Percentiles rank a stretch among this genome's conserved stretches.
Evolutionary conservation across 495 filamentous ascomycete species (phyloP).

Genomic region (Hypoxylon subgilvum): DNA sequence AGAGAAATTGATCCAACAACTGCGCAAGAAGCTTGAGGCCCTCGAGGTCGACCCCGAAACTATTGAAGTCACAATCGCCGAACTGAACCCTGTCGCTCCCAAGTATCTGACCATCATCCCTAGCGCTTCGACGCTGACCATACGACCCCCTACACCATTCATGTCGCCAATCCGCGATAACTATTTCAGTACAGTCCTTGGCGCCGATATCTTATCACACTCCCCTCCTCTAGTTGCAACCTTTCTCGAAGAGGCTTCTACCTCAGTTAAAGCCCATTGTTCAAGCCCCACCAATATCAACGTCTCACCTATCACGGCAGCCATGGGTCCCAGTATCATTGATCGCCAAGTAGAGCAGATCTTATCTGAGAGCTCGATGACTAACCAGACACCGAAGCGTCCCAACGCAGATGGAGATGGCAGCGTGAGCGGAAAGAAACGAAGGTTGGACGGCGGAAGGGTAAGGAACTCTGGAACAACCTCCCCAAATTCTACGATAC

Average conservation of each 20-base stretch:
- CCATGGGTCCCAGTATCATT: conserved; percentile 7
- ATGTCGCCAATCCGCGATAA: conserved; percentile 32
- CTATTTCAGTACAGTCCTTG: conserved; percentile 33
- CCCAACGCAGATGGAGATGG: conserved; percentile 6
- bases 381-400: conserved; percentile 17
- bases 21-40: conserved; percentile 32
- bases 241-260: conserved; percentile 3
- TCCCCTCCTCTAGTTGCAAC: conserved; percentile 1
- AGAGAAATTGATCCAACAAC: conserved; percentile 21
- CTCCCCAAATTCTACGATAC: not conserved
- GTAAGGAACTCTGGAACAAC: conserved; percentile 8
- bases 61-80: conserved; percentile 31
- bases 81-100: conserved; percentile 27
- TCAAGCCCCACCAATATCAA: conserved; percentile 29
- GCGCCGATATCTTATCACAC: conserved; percentile 14
- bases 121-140: conserved; percentile 32
- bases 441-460: conserved; percentile 22
- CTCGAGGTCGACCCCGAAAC: conserved; percentile 32
- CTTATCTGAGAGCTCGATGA: conserved; percentile 18
- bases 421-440: conserved; percentile 24
- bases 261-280: conserved; percentile 3
- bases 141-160: conserved; percentile 20
- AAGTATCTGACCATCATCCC: conserved; percentile 36
- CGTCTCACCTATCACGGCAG: conserved; percentile 23
- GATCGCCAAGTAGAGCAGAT: conserved; percentile 23